phyloP scores from a whole-genome alignment of 2,329 filamentous ascomycete genomes.

The Calonectria ilicicola region DNA sequence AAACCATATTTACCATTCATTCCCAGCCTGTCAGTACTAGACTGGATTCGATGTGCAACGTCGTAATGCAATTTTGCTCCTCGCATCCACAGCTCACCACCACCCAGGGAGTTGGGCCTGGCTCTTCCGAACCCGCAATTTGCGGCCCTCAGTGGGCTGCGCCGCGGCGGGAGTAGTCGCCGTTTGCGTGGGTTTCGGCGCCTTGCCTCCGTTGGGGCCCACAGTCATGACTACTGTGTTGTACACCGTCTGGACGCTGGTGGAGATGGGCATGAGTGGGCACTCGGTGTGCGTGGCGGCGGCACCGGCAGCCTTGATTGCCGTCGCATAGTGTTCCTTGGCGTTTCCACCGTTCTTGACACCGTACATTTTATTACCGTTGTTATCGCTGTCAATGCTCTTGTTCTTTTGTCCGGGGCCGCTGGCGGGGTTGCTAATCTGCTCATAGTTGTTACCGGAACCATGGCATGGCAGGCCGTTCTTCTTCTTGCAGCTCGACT shows the following conservation, averaged over 20 bases:
- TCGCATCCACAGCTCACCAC: conserved; percentile 15
- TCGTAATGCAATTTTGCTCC: neutral
- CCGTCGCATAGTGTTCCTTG: conserved; percentile 8
- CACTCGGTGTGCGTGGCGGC: conserved; percentile 34
- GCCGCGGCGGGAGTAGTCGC: conserved; percentile 5
- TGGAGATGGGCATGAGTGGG: conserved; percentile 38
- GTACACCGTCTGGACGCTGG: conserved; percentile 49
- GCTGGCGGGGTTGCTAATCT: neutral
- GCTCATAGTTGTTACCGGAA: neutral
- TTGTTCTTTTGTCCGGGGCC: neutral
- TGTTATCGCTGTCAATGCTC: neutral
- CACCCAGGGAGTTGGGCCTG: conserved; percentile 29
- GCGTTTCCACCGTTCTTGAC: neutral
- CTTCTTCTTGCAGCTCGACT: conserved; percentile 43
- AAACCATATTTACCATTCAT: neutral
- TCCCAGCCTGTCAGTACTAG: neutral
- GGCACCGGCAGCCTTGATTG: conserved; percentile 1
- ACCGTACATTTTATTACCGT: too few species aligned
- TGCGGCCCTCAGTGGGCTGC: conserved; percentile 2
- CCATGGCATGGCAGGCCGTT: conserved; percentile 44
- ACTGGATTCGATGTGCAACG: neutral
- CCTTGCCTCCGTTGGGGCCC: conserved; percentile 3
- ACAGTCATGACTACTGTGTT: conserved; percentile 52
- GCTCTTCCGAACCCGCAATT: conserved; percentile 15
- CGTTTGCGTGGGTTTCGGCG: conserved; percentile 22